Evolutionary conservation across 1,139 yeast species (phyloP), one percentile per base, ranked within the genome.

Genomic region (Tardiomyces blankii): DNA sequence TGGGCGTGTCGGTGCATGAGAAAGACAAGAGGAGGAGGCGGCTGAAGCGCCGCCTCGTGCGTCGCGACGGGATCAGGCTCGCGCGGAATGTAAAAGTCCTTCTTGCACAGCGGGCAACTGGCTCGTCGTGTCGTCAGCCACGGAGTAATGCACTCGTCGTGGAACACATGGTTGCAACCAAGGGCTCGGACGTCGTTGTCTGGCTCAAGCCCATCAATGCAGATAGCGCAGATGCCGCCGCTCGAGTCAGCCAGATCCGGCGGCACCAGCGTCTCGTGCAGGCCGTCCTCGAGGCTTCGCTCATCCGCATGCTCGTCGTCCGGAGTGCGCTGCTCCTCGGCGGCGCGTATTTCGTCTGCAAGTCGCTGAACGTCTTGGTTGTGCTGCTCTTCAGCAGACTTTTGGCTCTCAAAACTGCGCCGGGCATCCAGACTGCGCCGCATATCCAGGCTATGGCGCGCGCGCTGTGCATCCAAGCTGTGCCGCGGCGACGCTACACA

Each of bases 141-240:
- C 1, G 91, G 91, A 55, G 83, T 91, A 44, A 86, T 70, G 63
- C 95, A 86, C 23, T 73, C 80, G 12, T 81, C 72, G 59, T 86
- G 95, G 72, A 80, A 86, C 1, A 82, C 87, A 63, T 86, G 95
- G 2, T 91, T 89, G 65, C 95, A 86, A 9, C 83, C 67, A 43
- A 85, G 69, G 0, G 87, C 86, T 46, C 94, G 73, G 0, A 85
- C 88, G 1, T 64, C 59, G 44, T 82, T 89, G 12, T 73, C 78
- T 45, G 75, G 75, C 51, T 77, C 82, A 54, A 82, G 73, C 11
- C 66, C 60, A 46, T 84, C 94, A 45, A 84, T 71, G 63, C 95
- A 85, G 52, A 85, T 82, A 18, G 91, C 89, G 68, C 95, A 85
- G 3, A 75, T 65, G n/a, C 19, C 39, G 39, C 39, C 39, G 21